Conservation (phyloP, 176 grass and related monocot species). For the Paspalum notatum region DNA sequence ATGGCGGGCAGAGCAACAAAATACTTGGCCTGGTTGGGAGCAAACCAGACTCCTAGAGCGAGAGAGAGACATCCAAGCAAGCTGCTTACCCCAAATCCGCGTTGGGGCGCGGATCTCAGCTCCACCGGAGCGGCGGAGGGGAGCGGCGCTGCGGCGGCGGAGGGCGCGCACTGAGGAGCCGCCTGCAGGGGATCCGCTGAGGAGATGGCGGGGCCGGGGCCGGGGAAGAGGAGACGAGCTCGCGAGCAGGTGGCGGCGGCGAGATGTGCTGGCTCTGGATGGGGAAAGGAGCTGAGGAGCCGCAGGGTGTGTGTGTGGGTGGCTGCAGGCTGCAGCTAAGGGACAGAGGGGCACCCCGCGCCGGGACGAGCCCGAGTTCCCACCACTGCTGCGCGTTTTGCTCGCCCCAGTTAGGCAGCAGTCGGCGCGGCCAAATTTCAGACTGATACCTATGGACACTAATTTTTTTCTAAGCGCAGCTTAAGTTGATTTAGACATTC, state of each 20-base stretch:
- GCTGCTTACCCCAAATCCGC: conserved; percentile 10
- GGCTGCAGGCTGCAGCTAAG: neutral
- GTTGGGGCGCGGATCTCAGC: neutral
- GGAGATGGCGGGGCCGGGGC: neutral
- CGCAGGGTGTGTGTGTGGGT: neutral
- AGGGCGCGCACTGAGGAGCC: neutral
- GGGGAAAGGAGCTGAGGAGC: conserved; percentile 2
- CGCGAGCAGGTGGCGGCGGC: conserved; percentile 1
- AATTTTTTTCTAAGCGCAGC: neutral
- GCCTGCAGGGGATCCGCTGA: neutral
- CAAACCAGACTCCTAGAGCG: neutral
- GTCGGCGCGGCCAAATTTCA: neutral
- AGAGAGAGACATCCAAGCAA: neutral
- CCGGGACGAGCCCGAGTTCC: too few species aligned
- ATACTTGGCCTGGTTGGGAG: neutral
- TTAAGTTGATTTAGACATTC: neutral
- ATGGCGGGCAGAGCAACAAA: neutral
- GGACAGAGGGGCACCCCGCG: neutral
- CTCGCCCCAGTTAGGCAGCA: too few species aligned
- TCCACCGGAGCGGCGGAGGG: neutral
- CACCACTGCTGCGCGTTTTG: too few species aligned
- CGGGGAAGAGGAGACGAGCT: neutral
- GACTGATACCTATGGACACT: too few species aligned
- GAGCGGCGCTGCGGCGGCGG: neutral
- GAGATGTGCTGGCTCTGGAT: conserved; percentile 26